Evolutionary conservation across 768 basidiomycete genomes (phyloP).

Genomic region (Pleurotus tuoliensis): DNA sequence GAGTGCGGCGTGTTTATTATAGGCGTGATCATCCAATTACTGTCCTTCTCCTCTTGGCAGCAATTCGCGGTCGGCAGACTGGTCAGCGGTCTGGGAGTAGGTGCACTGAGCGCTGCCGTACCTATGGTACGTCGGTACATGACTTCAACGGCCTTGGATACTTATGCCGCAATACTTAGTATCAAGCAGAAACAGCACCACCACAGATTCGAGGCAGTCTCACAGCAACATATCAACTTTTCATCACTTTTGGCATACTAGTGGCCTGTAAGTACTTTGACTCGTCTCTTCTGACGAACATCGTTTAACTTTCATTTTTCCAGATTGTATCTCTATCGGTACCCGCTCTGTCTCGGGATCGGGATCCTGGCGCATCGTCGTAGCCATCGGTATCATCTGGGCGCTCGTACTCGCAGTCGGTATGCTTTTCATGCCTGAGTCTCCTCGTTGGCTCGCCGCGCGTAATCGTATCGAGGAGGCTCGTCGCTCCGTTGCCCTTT

Average conservation of each 20-base stretch:
- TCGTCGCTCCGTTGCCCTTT: conserved; percentile 39
- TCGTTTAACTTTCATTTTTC: conserved; percentile 4
- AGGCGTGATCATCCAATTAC: conserved; percentile 60
- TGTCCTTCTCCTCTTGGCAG: conserved; percentile 49
- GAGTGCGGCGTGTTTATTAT: conserved; percentile 57
- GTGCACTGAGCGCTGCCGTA: conserved; percentile 63
- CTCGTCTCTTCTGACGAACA: not conserved
- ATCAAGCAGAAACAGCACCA: conserved; percentile 72
- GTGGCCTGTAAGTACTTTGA: conserved; percentile 45
- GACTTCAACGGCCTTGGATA: not conserved
- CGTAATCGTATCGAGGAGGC: conserved; percentile 47
- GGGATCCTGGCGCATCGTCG: conserved; percentile 58
- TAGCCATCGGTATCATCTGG: conserved; percentile 62
- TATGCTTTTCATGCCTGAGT: conserved; percentile 70
- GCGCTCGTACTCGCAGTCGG: conserved; percentile 57
- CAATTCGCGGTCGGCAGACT: conserved; percentile 67
- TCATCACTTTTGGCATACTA: conserved; percentile 70
- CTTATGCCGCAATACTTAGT: conserved; percentile 24
- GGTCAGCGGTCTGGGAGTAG: conserved; percentile 64
- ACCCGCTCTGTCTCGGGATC: conserved; percentile 44
- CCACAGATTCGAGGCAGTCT: conserved; percentile 67
- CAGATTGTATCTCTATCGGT: conserved; percentile 68
- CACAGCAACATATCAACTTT: conserved; percentile 58
- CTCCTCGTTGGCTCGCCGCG: conserved; percentile 58
- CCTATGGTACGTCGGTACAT: conserved; percentile 42